phyloP scores from a whole-genome alignment of 345 rosid genomes.

The Pugionium cornutum region DNA sequence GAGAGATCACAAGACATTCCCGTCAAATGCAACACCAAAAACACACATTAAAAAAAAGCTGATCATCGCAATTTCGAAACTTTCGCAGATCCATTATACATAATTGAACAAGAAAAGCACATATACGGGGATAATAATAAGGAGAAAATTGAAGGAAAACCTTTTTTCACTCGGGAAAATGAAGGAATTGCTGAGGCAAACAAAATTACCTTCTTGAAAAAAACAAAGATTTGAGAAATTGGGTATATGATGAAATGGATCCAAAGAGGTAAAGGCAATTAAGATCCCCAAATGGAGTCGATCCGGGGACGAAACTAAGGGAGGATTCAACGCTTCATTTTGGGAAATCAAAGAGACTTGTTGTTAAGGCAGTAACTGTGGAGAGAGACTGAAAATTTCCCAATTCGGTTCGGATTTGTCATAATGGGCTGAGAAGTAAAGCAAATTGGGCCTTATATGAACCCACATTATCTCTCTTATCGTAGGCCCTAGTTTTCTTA shows the following conservation, averaged over 20 bases:
- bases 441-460: slow-evolving; percentile 11
- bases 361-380: slow-evolving; percentile 23
- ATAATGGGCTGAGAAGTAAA: slow-evolving; percentile 21
- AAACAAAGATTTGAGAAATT: background rate
- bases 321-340: slow-evolving; percentile 37
- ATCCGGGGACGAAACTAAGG: slow-evolving; percentile 18
- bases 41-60: background rate
- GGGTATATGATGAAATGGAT: slow-evolving; percentile 13
- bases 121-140: slow-evolving; percentile 7
- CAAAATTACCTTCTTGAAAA: slow-evolving; percentile 22
- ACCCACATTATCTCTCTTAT: background rate
- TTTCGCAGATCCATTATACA: background rate
- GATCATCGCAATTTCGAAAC: slow-evolving; percentile 20
- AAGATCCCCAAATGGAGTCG: slow-evolving; percentile 22
- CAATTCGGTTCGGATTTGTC: slow-evolving; percentile 27
- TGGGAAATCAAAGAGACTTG: slow-evolving; percentile 36
- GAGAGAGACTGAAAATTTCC: background rate
- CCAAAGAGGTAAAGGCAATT: slow-evolving; percentile 15
- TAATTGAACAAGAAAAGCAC: background rate
- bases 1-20: slow-evolving; percentile 31
- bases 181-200: slow-evolving; percentile 19
- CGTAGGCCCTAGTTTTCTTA: background rate
- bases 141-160: background rate
- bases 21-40: slow-evolving; percentile 23
- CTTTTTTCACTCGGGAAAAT: slow-evolving; percentile 4